Evolutionary conservation across 2,329 filamentous ascomycete species (phyloP), one percentile per base, ranked within the genome.

Genomic region (Cryphonectria radicalis): DNA sequence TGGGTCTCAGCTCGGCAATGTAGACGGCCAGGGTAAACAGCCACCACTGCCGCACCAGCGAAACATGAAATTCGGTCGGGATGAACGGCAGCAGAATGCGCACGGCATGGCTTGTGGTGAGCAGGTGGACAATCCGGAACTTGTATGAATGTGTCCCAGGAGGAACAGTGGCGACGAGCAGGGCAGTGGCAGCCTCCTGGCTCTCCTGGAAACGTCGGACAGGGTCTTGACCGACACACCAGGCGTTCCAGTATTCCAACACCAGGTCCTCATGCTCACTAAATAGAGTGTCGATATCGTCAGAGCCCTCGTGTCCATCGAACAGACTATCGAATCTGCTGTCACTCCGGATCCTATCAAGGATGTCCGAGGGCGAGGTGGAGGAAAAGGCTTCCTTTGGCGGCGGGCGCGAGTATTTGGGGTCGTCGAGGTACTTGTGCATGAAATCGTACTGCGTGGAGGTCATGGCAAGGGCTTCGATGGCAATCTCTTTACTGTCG

Each of bases 241-340:
- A 98, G 3, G 92, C 91, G 75, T 97, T 96, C 93, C 94, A 98
- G 82, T 98, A 93, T 75, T 97, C 92, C 63, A 98, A 81, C 22
- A 97, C 84, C 0, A 90, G 85, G 19, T 87, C 85, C 77, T 95
- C 92, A 67, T 92, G 88, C 72, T 92, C 84, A 50, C 87, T 81
- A 73, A 98, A 91, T 10, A 98, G 83, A 2, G 82, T 81, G 5
- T 89, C 85, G 67, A 97, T 84, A 76, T 96, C 93, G 50, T 86
- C 84, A 65, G 84, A 81, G 1, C 88, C 89, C 0, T 87, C 84
- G 8, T 86, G 80, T 19, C 86, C 78, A 11, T 67, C 57, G 76
- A 93, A 92, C 1, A 94, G 76, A 0, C 84, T 86, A 74, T 94
- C 87, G 71, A 98, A 91, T 0, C 90, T 87, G 67, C 85, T 83